phyloP scores from a whole-genome alignment of 139 green algal genomes.

The Eudorina sp. region DNA sequence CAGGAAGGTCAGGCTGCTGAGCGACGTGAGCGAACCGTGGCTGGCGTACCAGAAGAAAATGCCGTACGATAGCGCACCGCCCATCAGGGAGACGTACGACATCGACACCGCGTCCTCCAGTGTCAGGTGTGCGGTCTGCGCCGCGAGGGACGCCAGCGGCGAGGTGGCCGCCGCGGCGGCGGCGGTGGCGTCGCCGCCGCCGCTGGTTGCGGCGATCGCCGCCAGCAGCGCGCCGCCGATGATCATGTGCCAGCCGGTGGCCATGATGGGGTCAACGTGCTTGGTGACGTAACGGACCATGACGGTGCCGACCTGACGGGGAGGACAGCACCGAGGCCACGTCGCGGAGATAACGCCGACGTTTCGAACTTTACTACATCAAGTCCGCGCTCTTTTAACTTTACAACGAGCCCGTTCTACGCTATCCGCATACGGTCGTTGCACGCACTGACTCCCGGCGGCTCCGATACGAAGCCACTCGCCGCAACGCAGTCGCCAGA shows the following conservation, averaged over 20 bases:
- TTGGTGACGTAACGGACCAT: constrained; percentile 77
- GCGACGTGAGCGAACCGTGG: constrained; percentile 86
- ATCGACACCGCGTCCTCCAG: constrained; percentile 53
- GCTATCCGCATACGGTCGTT: no score
- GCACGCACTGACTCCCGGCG: no score
- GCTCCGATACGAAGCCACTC: no score
- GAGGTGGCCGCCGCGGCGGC: neutral
- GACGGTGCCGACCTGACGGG: constrained; percentile 3
- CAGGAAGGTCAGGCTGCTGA: constrained; percentile 96
- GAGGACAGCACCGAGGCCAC: no score
- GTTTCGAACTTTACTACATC: no score
- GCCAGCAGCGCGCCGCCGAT: constrained; percentile 88
- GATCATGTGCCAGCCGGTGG: constrained; percentile 98
- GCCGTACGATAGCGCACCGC: constrained; percentile 92
- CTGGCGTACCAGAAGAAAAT: constrained; percentile 83
- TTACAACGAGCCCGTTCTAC: no score
- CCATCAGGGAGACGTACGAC: constrained; percentile 92
- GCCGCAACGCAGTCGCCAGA: no score
- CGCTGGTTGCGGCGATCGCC: constrained; percentile 46
- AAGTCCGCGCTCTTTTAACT: no score
- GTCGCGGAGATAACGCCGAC: no score
- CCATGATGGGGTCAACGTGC: constrained; percentile 92
- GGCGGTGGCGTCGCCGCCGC: neutral
- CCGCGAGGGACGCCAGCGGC: constrained; percentile 51
- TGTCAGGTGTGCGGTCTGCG: constrained; percentile 47